Base-by-base conservation (phyloP, 345 rosid genomes). In the Eucalyptus regnans region DNA sequence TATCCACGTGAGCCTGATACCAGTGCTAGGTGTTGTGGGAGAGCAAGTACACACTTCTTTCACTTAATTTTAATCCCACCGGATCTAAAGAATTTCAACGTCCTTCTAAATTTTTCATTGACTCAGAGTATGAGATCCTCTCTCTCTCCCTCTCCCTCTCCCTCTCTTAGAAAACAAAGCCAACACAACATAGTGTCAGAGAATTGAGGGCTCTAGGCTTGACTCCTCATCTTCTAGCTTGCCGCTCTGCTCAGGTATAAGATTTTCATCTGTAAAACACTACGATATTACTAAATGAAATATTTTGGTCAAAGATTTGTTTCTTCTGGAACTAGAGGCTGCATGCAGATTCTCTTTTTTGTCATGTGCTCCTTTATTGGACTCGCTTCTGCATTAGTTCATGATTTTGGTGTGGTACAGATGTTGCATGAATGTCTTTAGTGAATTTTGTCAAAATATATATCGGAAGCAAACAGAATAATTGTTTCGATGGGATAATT, bases 1-100 rank as follows among this genome's bases (percentile, higher is more conserved):
- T 66, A 90, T 98, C 90, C 99, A 98, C 92, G 99, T 98, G 90
- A 97, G 99, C 96, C 93, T 98, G 91, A 94, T 98, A 90, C 99
- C 99, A 37, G 99, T 98, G 88, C 91, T 98, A 85, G 97, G 96
- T 87, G 98, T 97, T 88, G 99, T 98, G 91, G 99, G 99, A 79
- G 99, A 98, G 92, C 99, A 97, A 95, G 99, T 98, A 93, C 52
- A 88, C 64, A 88, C 66, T 86, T 88, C 64, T 89, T 51, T 50
- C n/a, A 89, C 68, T 86, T 51, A 43, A 80, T 50, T 20, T 54
- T 33, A 60, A 86, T 80, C 79, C 20, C 43, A 44, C 50, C 37
- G 31, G 25, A 48, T 66, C 12, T 86, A n/a, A 58, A 86, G 44
- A 76, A 76, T 76, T 76, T 76, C 84, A 41, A 2, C 8, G 2